Percentiles rank a stretch among this genome's conserved stretches.
Evolutionary conservation across 2,329 filamentous ascomycete species (phyloP).

Genomic region (Phialocephala sp.): DNA sequence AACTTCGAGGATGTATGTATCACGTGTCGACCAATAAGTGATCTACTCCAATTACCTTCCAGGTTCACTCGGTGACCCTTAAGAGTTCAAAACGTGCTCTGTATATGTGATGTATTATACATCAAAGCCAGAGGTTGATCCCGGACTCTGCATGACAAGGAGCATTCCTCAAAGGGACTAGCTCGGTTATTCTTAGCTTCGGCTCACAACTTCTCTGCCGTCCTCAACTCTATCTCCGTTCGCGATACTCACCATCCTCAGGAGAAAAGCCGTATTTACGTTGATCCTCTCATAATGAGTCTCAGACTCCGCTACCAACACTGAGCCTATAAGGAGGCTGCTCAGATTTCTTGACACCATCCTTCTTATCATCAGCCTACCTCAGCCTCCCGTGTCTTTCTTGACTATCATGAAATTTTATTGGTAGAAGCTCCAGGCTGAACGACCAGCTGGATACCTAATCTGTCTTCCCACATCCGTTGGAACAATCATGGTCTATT

Average conservation of each 20-base stretch:
- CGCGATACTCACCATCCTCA: not conserved
- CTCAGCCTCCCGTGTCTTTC: not conserved
- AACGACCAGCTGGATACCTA: conserved; percentile 4
- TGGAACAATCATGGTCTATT: not conserved
- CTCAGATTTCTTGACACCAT: too few species aligned
- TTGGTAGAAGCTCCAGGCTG: not conserved
- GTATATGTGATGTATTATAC: too few species aligned
- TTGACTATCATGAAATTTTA: not conserved
- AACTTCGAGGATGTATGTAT: too few species aligned
- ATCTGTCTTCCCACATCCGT: not conserved
- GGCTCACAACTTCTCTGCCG: not conserved
- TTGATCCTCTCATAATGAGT: not conserved
- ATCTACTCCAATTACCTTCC: too few species aligned
- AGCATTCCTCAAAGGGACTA: not conserved
- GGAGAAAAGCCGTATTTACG: not conserved
- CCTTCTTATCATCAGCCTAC: too few species aligned
- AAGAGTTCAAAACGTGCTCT: too few species aligned
- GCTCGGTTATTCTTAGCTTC: not conserved
- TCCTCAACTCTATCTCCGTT: not conserved
- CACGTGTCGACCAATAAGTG: too few species aligned
- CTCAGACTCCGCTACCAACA: not conserved
- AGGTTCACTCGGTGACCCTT: too few species aligned
- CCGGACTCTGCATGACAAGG: not conserved
- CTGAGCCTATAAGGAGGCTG: not conserved
- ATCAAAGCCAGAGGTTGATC: too few species aligned